Evolutionary conservation across 2,329 filamentous ascomycete species (phyloP).

Genomic region (Boeremia lycopersici): DNA sequence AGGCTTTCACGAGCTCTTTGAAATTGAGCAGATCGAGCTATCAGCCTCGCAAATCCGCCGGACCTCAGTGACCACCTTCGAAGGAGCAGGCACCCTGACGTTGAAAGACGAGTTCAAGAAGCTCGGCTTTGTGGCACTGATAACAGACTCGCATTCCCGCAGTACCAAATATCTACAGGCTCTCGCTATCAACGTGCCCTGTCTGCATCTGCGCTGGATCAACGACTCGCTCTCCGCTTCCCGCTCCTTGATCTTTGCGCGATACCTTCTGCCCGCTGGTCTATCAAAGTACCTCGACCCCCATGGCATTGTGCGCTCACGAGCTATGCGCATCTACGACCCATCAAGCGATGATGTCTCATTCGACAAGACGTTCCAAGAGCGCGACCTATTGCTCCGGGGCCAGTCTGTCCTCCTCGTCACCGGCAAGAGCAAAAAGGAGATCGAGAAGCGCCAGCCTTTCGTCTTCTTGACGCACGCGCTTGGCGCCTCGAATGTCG

Average conservation of each 20-base stretch:
- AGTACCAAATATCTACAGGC: slow-evolving; percentile 95
- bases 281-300: slow-evolving; percentile 73
- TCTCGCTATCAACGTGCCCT: slow-evolving; percentile 85
- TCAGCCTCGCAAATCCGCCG: slow-evolving; percentile 23
- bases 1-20: slow-evolving; percentile 84
- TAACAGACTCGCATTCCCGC: slow-evolving; percentile 84
- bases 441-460: slow-evolving; percentile 68
- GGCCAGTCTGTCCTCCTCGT: slow-evolving; percentile 74
- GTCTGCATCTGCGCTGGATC: slow-evolving; percentile 82
- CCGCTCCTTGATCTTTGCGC: slow-evolving; percentile 72
- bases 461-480: slow-evolving; percentile 83
- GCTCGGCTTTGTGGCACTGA: slow-evolving; percentile 80
- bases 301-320: slow-evolving; percentile 73
- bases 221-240: slow-evolving; percentile 69
- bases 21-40: slow-evolving; percentile 46
- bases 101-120: slow-evolving; percentile 61
- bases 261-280: slow-evolving; percentile 85
- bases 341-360: slow-evolving; percentile 57
- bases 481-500: slow-evolving; percentile 72
- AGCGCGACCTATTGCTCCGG: slow-evolving; percentile 66
- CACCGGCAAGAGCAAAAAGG: slow-evolving; percentile 66
- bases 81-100: slow-evolving; percentile 49
- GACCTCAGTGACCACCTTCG: slow-evolving; percentile 18
- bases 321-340: slow-evolving; percentile 67
- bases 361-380: slow-evolving; percentile 35